Evolutionary conservation across 1,284 basidiomycete genomes (phyloP), one percentile per base, ranked within the genome.

Genomic region (Fomitopsis pinicola): DNA sequence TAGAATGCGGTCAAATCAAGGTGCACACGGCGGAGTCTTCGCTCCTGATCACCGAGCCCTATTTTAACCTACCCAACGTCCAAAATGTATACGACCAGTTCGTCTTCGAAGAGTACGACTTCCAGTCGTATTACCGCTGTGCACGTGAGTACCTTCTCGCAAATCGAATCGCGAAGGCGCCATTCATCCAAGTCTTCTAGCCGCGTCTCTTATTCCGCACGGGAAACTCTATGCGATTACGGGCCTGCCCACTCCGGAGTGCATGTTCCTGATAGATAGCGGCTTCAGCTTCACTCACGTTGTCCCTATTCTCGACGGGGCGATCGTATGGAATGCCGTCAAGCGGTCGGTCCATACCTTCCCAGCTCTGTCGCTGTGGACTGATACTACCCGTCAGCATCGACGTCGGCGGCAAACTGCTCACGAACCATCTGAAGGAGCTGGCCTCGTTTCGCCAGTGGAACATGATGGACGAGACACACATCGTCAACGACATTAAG

Each of bases 401-500:
- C 70, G 94, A 97, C 68, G 85, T 97, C 33, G 95, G 95, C 57
- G 96, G 96, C 57, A 97, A 97, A 76, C 81, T 98, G 14, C 75
- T 98, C 60, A 98, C 96, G 30, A 98, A 97, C 76, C 91, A 97
- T 58, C 82, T 98, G 40, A 97, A 98, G 71, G 93, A 96, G 71
- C 82, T 95, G 55, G 86, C 97, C 12, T 97, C 94, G 12, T 98
- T 94, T 74, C 87, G 94, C 36, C 96, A 98, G 71, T 97, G 94
- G 91, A 95, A 98, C 74, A 94, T 98, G 92, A 95, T 95, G 86
- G 95, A 98, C 71, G 92, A 97, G 76, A 95, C 93, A 0, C 86
- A 91, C 74, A 89, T 98, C 69, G 90, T 97, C 76, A 95, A 95
- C 76, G 84, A 92, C 65, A 89, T 95, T 68, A 95, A 97, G 73